Base-by-base conservation (phyloP, 305 asterid genomes). In the Fraxinus nigra region DNA sequence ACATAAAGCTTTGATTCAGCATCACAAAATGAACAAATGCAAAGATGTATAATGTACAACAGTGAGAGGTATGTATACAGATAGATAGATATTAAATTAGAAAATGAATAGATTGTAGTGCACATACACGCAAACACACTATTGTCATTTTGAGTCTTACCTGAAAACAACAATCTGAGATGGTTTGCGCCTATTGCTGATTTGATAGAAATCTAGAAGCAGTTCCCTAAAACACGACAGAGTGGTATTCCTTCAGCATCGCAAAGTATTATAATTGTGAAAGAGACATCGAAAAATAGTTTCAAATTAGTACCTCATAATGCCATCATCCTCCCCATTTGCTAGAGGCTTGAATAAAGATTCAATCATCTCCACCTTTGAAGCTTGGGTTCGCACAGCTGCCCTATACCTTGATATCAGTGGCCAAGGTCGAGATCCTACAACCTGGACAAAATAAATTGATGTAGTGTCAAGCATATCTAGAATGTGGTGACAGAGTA, bases 401-500 rank as follows among this genome's bases (percentile, higher is more conserved):
- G 99, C 99, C 85, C 96, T 88, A 80, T 95, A 95, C 85, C 90
- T 92, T 69, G 98, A 95, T 85, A 95, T 92, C 85, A 90, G 80
- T 80, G 99, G 99, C 99, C 99, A 95, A 79, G 89, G 90, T 85
- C 86, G 90, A 84, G 99, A 95, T 80, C 98, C 97, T 82, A 94
- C 98, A 85, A 95, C 99, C 99, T 95, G 74, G 81, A 79, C 73
- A 72, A 20, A 65, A 82, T 11, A 80, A 43, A 83, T 65, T 74
- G 65, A 78, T 35, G 37, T 78, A 67, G 73, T 77, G 51, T 37
- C 63, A 34, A 77, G 79, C 82, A 80, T 84, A 67, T 63, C n/a
- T 77, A 81, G 38, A 70, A 43, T 40, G 38, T 77, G 18, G 33
- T 26, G 38, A 40, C 14, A 82, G n/a, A 61, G 20, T 72, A 61